These are phyloP conservation scores for Penicillium coffeae DNA, from an alignment of 495 filamentous ascomycete genomes.

Conservation along the genomic window DNA sequence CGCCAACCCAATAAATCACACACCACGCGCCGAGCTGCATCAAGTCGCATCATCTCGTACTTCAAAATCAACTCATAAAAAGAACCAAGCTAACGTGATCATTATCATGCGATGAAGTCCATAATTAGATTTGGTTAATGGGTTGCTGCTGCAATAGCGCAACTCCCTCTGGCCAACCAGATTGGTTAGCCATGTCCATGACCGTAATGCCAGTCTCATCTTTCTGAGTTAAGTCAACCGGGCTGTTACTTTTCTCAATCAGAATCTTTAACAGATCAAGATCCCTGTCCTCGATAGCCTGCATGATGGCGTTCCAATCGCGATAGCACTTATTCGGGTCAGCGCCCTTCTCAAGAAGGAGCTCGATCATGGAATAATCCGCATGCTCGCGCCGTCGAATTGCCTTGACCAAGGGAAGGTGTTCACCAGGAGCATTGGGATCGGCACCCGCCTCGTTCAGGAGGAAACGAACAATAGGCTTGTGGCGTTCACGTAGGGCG, in stretches of 20 bases:
- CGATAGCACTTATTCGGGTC: slow-evolving; percentile 53
- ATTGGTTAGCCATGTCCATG: slow-evolving; percentile 17
- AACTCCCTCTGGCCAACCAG: slow-evolving; percentile 16
- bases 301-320: slow-evolving; percentile 48
- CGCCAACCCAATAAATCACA: too few relatives aligned
- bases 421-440: slow-evolving; percentile 50
- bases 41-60: too few relatives aligned
- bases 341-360: slow-evolving; percentile 49
- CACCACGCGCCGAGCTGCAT: too few relatives aligned
- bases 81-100: background rate
- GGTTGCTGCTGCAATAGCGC: slow-evolving; percentile 10
- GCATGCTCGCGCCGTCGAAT: slow-evolving; percentile 41
- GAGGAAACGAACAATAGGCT: slow-evolving; percentile 46
- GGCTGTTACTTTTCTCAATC: slow-evolving; percentile 32
- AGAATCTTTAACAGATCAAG: slow-evolving; percentile 38
- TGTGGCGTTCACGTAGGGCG: slow-evolving; percentile 48
- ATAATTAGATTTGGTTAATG: background rate
- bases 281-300: slow-evolving; percentile 38
- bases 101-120: background rate
- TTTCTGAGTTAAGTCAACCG: slow-evolving; percentile 32
- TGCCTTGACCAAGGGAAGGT: slow-evolving; percentile 52
- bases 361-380: slow-evolving; percentile 45
- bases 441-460: slow-evolving; percentile 49
- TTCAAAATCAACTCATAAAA: too few relatives aligned
- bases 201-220: slow-evolving; percentile 19